A percentile compares a stretch with the other conserved stretches of the same genome.
These are phyloP conservation scores for Penicillium turbatum DNA, from an alignment of 495 filamentous ascomycete species.

Conservation along the genomic window DNA sequence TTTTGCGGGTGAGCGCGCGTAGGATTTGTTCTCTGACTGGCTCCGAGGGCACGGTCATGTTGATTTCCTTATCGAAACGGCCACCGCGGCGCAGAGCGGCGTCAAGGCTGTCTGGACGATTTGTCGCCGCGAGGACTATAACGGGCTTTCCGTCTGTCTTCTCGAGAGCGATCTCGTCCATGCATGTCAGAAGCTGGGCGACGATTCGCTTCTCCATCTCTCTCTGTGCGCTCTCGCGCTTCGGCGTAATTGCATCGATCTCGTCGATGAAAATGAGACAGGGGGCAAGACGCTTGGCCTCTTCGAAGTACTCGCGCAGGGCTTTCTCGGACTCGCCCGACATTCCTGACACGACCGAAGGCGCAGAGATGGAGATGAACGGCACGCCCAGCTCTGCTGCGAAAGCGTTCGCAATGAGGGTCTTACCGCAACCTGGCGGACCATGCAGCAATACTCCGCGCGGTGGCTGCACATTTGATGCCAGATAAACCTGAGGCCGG, in stretches of 20 bases:
- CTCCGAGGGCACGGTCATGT: slow-evolving; percentile 91
- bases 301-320: slow-evolving; percentile 82
- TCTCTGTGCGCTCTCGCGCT: slow-evolving; percentile 88
- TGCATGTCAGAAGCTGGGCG: slow-evolving; percentile 83
- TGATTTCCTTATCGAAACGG: slow-evolving; percentile 90
- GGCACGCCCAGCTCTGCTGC: slow-evolving; percentile 80
- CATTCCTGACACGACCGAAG: slow-evolving; percentile 88
- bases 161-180: slow-evolving; percentile 78
- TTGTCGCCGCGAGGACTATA: slow-evolving; percentile 89
- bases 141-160: slow-evolving; percentile 85
- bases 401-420: slow-evolving; percentile 86
- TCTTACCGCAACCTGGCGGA: slow-evolving; percentile 93
- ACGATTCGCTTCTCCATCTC: slow-evolving; percentile 98
- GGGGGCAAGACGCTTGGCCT: slow-evolving; percentile 81
- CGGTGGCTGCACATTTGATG: slow-evolving; percentile 62
- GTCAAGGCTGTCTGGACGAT: slow-evolving; percentile 86
- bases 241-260: slow-evolving; percentile 93
- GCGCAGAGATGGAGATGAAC: slow-evolving; percentile 84
- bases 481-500: slow-evolving; percentile 59
- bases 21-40: slow-evolving; percentile 78
- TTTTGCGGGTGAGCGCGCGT: slow-evolving; percentile 66
- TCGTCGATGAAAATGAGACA: slow-evolving; percentile 95
- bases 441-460: slow-evolving; percentile 90
- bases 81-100: slow-evolving; percentile 81
- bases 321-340: slow-evolving; percentile 96